These are phyloP conservation scores for Suhomyces kilbournensis DNA, from an alignment of 805 yeast species.

Conservation along the genomic window DNA sequence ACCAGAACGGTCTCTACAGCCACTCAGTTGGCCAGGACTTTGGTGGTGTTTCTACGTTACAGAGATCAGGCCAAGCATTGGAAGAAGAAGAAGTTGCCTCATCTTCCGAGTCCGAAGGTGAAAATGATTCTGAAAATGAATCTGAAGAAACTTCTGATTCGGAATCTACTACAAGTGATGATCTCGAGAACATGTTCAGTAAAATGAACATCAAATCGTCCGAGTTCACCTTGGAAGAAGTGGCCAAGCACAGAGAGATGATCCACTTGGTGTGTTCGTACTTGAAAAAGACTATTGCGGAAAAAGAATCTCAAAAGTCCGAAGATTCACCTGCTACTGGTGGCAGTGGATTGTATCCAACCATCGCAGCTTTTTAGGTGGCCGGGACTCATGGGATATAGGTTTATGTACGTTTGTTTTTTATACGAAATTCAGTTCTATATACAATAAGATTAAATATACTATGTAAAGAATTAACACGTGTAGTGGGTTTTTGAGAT, in stretches of 20 bases:
- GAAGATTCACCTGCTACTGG: constrained; percentile 9
- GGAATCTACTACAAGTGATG: constrained; percentile 5
- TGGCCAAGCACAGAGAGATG: constrained; percentile 37
- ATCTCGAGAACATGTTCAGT: constrained; percentile 10
- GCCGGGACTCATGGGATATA: neutral
- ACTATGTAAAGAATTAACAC: neutral
- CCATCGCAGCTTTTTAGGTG: constrained; percentile 37
- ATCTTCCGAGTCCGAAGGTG: neutral
- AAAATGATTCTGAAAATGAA: neutral
- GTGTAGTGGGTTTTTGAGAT: constrained; percentile 8
- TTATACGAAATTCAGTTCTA: neutral
- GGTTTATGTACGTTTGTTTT: neutral
- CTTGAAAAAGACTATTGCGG: constrained; percentile 20
- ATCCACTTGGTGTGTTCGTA: constrained; percentile 30
- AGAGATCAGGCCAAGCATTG: constrained; percentile 29
- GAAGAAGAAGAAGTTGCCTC: constrained; percentile 2
- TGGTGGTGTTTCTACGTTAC: constrained; percentile 30
- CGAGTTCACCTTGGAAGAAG: constrained; percentile 22
- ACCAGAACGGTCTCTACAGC: constrained; percentile 1
- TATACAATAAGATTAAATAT: neutral
- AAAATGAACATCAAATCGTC: constrained; percentile 14
- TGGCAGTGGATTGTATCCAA: constrained; percentile 32
- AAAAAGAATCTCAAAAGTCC: constrained; percentile 5
- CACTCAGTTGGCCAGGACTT: constrained; percentile 8
- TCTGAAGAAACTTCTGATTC: neutral